Evolutionary conservation across 768 basidiomycete species (phyloP), one percentile per base, ranked within the genome.

Genomic region (Pulveroboletus sp.): DNA sequence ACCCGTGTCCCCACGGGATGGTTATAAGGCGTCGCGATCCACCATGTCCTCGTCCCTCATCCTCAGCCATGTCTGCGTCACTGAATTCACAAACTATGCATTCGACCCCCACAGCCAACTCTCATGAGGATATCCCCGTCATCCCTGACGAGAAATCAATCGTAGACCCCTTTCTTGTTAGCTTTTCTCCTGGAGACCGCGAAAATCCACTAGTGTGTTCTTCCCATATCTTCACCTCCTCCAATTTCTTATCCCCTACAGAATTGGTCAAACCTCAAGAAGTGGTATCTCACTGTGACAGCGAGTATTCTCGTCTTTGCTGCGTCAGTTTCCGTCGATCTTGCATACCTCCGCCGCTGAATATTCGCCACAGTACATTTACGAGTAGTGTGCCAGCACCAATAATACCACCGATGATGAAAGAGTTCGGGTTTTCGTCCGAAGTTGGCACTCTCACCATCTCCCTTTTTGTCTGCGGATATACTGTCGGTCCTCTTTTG

Each of bases 401-500:
- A 8, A 70, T 82, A 47, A 66, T 77, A 28, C 62, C 66, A 2
- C 59, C 72, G 17, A 21, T 21, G 21, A 21, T 21, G 59, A 49
- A 71, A 8, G 64, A 78, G 31, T 83, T 83, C 52, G 55, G 69
- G 8, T 72, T 85, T 59, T 74, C 76, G 6, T 17, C 67, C 28
- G 81, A 78, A 59, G 72, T 81, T 24, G 80, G 70, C 5, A 74
- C 72, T 8, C 71, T 85, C 42, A 77, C 76, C 0, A 73, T 85
- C 31, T 77, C 84, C 2, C 72, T 86, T 4, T 86, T 85, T 62
- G 76, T 86, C 12, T 73, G 73, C 17, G 84, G 84, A 15, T 85
- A 83, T 57, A 80, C 77, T 53, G 72, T 83, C 18, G 83, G 83
- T 0, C 82, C 82, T 3, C 62, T 82, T 6, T 39, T 81, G 6